Conservation (phyloP, 202 grass and related monocot genomes). For the Musa balbisiana region DNA sequence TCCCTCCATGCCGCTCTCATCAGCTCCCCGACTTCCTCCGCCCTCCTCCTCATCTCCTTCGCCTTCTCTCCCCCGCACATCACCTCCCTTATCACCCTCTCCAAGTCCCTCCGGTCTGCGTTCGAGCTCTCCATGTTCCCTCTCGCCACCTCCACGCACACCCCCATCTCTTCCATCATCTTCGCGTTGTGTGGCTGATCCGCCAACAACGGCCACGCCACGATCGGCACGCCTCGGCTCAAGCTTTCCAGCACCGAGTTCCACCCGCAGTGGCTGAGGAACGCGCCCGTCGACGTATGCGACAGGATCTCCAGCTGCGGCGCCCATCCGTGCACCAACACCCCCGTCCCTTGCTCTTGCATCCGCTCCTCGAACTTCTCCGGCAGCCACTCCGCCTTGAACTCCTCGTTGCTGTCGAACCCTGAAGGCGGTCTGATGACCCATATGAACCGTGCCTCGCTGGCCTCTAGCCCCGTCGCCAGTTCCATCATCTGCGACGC, state of each 20-base stretch:
- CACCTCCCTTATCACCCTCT: constrained; percentile 25
- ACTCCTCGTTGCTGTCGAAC: constrained; percentile 29
- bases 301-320: constrained; percentile 51
- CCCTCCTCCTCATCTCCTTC: constrained; percentile 29
- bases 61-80: constrained; percentile 35
- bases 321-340: constrained; percentile 50
- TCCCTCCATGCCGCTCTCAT: constrained; percentile 13
- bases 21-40: neutral
- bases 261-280: constrained; percentile 84
- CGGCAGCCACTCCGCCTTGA: constrained; percentile 59
- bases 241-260: constrained; percentile 76
- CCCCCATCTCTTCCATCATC: constrained; percentile 39
- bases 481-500: constrained; percentile 46
- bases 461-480: constrained; percentile 46
- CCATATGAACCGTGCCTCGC: constrained; percentile 55
- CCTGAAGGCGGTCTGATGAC: constrained; percentile 42
- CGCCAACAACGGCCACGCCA: constrained; percentile 45
- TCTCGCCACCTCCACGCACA: constrained; percentile 53
- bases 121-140: constrained; percentile 38
- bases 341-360: neutral
- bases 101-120: constrained; percentile 21
- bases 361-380: constrained; percentile 49
- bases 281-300: constrained; percentile 42
- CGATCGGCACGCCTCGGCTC: constrained; percentile 36
- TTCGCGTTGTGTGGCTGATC: constrained; percentile 67